Base-by-base conservation (phyloP, 352 stramenopile species). In the Phytophthora citrophthora region DNA sequence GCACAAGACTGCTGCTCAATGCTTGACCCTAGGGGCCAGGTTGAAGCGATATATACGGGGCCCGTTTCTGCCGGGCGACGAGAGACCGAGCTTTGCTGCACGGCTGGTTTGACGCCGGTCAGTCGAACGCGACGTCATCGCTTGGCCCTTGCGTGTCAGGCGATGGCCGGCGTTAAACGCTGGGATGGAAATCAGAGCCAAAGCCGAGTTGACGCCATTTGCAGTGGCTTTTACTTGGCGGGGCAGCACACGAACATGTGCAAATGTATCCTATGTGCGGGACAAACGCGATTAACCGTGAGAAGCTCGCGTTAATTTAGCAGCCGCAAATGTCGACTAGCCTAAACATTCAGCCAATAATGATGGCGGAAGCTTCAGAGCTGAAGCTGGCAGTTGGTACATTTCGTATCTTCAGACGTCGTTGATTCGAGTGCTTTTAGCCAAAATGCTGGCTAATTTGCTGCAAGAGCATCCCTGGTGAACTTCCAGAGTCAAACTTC, bases 1-100 rank as follows among this genome's bases (percentile, higher is more conserved):
- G 50, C 2, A 12, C 24, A n/a, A 20, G 20, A 15, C 29, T n/a
- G 56, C 27, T 45, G 45, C 45, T 47, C 36, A 49, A 9, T 6
- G 51, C 15, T 48, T 27, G 32, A 26, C 29, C 29, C 9, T 34
- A 34, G 8, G 9, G 29, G 29, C 12, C 50, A 68, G 6, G 54
- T 69, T 69, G 61, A 69, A 69, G 61, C 54, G 61, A 69, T 59
- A 64, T 59, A 64, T 59, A 69, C 34, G 7, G 18, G 26, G 3
- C 60, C 59, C 32, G 51, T 68, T 61, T 68, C 43, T 62, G 44
- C 18, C 34, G 48, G 46, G 34, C 32, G 36, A 45, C 24, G 43
- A 63, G 55, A 46, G 54, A 58, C 45, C 38, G 54, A 55, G 23
- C 55, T 55, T 46, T 63, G 54, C 46, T 26, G 44, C 31, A 56